These are phyloP conservation scores for Xylariaceae sp. DNA, from an alignment of 2,329 filamentous ascomycete genomes.

Conservation along the genomic window DNA sequence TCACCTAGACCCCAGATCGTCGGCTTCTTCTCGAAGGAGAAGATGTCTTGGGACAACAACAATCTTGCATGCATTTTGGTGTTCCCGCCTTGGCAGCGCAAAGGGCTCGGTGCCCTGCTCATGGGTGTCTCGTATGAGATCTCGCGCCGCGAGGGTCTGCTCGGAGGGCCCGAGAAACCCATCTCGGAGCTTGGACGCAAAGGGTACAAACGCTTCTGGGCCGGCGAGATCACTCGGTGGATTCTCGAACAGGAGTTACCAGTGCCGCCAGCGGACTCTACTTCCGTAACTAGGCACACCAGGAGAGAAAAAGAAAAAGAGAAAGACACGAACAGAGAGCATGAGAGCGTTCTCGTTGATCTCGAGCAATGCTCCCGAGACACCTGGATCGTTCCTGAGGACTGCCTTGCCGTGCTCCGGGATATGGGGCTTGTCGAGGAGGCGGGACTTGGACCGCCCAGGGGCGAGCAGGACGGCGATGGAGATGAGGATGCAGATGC, in stretches of 20 bases:
- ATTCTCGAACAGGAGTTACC: constrained; percentile 55
- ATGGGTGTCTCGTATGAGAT: constrained; percentile 96
- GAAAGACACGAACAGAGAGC: constrained; percentile 27
- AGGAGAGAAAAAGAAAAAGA: constrained; percentile 15
- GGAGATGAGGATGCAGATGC: constrained; percentile 46
- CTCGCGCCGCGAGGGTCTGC: constrained; percentile 77
- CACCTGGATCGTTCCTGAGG: constrained; percentile 85
- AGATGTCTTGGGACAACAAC: constrained; percentile 98
- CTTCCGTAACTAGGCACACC: neutral
- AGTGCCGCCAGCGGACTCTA: constrained; percentile 28
- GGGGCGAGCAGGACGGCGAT: constrained; percentile 69
- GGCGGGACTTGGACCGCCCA: constrained; percentile 49
- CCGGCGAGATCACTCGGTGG: constrained; percentile 79
- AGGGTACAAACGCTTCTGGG: constrained; percentile 87
- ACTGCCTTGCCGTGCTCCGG: constrained; percentile 77
- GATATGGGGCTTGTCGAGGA: constrained; percentile 78
- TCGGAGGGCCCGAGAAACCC: constrained; percentile 93
- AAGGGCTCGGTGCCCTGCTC: constrained; percentile 83
- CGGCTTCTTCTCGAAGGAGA: constrained; percentile 99
- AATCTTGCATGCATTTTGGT: constrained; percentile 96
- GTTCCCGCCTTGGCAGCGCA: constrained; percentile 94
- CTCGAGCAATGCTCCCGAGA: constrained; percentile 74
- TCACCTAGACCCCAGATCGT: constrained; percentile 63
- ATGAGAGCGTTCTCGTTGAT: constrained; percentile 56
- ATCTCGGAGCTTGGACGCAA: constrained; percentile 83